Percentiles rank a stretch among this genome's conserved stretches.
Evolutionary conservation across 441 rosid species (phyloP).

Genomic region (Aquilaria agallochum): DNA sequence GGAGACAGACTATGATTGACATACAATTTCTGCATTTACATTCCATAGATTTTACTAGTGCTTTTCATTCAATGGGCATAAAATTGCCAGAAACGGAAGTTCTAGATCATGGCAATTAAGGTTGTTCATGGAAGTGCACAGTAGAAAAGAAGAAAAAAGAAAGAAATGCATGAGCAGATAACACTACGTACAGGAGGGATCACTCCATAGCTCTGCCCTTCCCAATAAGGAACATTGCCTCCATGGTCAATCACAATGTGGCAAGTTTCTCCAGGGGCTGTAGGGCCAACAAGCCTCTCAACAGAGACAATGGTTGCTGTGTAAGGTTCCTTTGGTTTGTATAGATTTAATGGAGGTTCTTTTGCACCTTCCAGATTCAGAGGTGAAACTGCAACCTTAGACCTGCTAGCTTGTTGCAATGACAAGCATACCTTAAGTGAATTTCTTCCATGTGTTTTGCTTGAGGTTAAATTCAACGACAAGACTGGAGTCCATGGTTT

Average conservation of each 20-base stretch:
- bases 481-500: slow-evolving; percentile 54
- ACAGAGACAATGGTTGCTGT: slow-evolving; percentile 89
- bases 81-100: too few relatives aligned
- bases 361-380: slow-evolving; percentile 62
- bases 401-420: slow-evolving; percentile 69
- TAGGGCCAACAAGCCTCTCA: slow-evolving; percentile 86
- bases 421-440: slow-evolving; percentile 58
- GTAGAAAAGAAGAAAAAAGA: neutral
- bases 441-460: slow-evolving; percentile 26
- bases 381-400: slow-evolving; percentile 81
- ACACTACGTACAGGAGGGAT: slow-evolving; percentile 85
- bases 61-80: neutral
- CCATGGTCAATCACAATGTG: slow-evolving; percentile 93
- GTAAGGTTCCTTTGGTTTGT: slow-evolving; percentile 88
- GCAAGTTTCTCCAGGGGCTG: slow-evolving; percentile 97
- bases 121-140: neutral
- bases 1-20: too few relatives aligned
- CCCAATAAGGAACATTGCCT: slow-evolving; percentile 96
- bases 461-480: slow-evolving; percentile 41
- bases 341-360: slow-evolving; percentile 70
- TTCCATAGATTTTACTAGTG: neutral
- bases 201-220: slow-evolving; percentile 98
- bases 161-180: neutral
- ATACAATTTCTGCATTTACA: too few relatives aligned
- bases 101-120: too few relatives aligned